Evolutionary conservation across 805 yeast species (phyloP).

Genomic region (Nakazawaea wickerhamii): DNA sequence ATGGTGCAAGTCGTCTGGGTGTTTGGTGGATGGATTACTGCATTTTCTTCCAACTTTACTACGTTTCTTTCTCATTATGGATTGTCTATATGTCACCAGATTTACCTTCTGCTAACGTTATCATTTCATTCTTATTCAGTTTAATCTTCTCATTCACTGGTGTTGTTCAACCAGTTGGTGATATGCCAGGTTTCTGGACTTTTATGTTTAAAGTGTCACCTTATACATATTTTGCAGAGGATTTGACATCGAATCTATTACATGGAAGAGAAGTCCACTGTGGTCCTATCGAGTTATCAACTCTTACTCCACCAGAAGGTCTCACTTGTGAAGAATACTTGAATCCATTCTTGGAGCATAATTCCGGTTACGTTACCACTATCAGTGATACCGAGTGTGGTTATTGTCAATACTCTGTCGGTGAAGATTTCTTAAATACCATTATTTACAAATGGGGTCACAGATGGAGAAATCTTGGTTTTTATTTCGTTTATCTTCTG

Average conservation of each 20-base stretch:
- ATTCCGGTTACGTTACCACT: conserved; percentile 53
- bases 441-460: conserved; percentile 39
- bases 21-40: conserved; percentile 40
- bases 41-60: conserved; percentile 45
- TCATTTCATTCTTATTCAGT: conserved; percentile 49
- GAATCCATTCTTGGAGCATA: conserved; percentile 31
- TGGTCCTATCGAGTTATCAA: conserved; percentile 39
- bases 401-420: conserved; percentile 40
- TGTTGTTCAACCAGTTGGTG: conserved; percentile 49
- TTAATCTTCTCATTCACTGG: conserved; percentile 65
- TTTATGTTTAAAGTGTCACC: conserved; percentile 77
- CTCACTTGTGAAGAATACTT: conserved; percentile 59
- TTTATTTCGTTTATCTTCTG: conserved; percentile 49
- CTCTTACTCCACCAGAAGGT: conserved; percentile 51
- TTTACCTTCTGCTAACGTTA: conserved; percentile 61
- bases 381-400: conserved; percentile 48
- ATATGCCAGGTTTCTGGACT: conserved; percentile 80
- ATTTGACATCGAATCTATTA: conserved; percentile 41
- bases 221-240: conserved; percentile 62
- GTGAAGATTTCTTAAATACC: conserved; percentile 41
- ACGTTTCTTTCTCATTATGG: conserved; percentile 48
- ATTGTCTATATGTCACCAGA: conserved; percentile 55
- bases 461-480: conserved; percentile 65
- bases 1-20: conserved; percentile 44
- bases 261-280: conserved; percentile 52